phyloP scores from a whole-genome alignment of 768 basidiomycete species.

The Xerocomus potaroensis region DNA sequence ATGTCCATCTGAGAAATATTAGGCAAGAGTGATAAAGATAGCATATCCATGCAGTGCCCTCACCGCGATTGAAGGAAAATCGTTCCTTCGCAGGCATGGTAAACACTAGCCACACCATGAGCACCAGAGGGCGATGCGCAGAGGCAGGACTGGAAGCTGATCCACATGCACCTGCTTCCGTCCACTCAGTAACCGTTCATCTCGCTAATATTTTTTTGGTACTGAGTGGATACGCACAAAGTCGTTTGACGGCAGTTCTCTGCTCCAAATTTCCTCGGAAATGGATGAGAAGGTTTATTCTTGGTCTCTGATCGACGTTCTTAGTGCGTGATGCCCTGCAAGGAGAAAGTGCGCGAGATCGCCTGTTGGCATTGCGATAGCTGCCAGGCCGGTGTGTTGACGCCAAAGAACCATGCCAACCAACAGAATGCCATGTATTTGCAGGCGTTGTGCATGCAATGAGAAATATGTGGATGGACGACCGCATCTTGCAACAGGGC shows the following conservation, averaged over 20 bases:
- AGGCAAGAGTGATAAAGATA: slow-evolving; percentile 21
- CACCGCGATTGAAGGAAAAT: slow-evolving; percentile 10
- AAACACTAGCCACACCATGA: slow-evolving; percentile 8
- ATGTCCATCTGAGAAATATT: slow-evolving; percentile 16
- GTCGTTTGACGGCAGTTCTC: background rate
- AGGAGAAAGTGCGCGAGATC: slow-evolving; percentile 6
- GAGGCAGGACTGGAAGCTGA: slow-evolving; percentile 25
- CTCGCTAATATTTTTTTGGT: slow-evolving; percentile 19
- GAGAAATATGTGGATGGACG: slow-evolving; percentile 11
- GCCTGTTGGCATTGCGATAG: background rate
- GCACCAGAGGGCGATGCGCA: slow-evolving; percentile 21
- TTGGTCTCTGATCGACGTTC: background rate
- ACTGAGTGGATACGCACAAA: slow-evolving; percentile 12
- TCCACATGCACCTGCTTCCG: slow-evolving; percentile 24
- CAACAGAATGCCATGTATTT: background rate
- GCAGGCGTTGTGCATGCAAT: slow-evolving; percentile 3
- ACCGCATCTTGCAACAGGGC: slow-evolving; percentile 4
- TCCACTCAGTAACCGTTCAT: slow-evolving; percentile 28
- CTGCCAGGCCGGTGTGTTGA: slow-evolving; percentile 4
- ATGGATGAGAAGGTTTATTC: slow-evolving; percentile 7
- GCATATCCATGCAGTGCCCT: slow-evolving; percentile 17
- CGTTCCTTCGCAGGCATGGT: slow-evolving; percentile 12
- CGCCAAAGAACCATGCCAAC: slow-evolving; percentile 5
- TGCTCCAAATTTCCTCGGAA: slow-evolving; percentile 18
- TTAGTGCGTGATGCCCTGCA: background rate